Evolutionary conservation across 768 basidiomycete genomes (phyloP), one percentile per base, ranked within the genome.

Genomic region (Roridomyces roridus): DNA sequence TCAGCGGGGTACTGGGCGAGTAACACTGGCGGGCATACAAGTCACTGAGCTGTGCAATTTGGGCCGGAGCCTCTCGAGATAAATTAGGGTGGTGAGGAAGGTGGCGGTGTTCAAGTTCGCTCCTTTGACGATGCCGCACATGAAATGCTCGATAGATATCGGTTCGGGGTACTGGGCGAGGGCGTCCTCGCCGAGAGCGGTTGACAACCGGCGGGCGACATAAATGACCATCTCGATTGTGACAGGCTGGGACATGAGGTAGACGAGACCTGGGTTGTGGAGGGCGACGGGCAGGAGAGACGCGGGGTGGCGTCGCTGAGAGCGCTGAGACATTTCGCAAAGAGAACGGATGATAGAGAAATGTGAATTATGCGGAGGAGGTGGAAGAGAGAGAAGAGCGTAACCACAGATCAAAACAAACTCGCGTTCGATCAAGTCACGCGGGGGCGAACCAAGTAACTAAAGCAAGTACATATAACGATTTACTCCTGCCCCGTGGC

Each of bases 51-150:
- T 75, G 4, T 94, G 92, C 41, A 98, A 76, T 74, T 89, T 94
- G 29, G 79, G 70, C 44, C 87, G 86, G 48, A 99, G 81, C 31
- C 96, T 85, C 61, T 96, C 90, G 61, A 99, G 87, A 76, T 96
- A 98, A 62, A 96, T 80, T 68, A 98, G 81, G 28, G 95, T 97
- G 29, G 92, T 86, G 47, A 97, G 86, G 50, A 99, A 81, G 20
- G 95, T 98, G 24, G 93, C 81, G 6, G 93, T 92, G 71, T 94
- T 93, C 44, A 98, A 94, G 67, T 94, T 92, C 37, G 91, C 91
- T 68, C 82, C 81, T 59, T 85, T 79, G 60, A 94, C 87, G 50
- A 98, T 80, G 67, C 85, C 85, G 51, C 83, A 74, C 70, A 99
- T 96, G 72, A 97, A 99, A 50, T 88, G 82, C 64, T 91, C 85